Evolutionary conservation across 495 filamentous ascomycete species (phyloP).

Genomic region (Hypoxylon rickii): DNA sequence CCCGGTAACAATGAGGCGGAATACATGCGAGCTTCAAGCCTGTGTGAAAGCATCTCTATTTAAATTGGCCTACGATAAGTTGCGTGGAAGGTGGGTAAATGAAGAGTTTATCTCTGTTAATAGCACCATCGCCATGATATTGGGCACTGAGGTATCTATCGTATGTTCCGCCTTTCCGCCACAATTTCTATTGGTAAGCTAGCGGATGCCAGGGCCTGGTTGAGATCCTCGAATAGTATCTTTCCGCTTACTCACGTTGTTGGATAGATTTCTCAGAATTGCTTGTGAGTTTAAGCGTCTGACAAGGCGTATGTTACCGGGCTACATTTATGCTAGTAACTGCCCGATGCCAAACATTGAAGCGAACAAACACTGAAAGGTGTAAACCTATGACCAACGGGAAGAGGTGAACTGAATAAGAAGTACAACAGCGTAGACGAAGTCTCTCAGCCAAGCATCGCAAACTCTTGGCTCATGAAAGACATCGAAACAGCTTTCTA

Average conservation of each 20-base stretch:
- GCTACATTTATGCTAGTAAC: conserved; percentile 12
- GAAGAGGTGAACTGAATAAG: too few species aligned
- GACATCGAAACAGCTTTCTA: background rate
- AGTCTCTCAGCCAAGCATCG: too few species aligned
- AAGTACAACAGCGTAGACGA: too few species aligned
- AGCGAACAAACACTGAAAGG: conserved; percentile 24
- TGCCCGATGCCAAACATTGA: background rate
- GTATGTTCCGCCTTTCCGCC: conserved; percentile 23
- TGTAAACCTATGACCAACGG: too few species aligned
- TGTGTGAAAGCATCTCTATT: too few species aligned
- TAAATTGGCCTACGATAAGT: too few species aligned
- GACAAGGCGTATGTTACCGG: conserved; percentile 20
- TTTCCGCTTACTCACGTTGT: conserved; percentile 28
- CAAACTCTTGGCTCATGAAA: background rate
- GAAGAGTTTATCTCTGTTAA: too few species aligned
- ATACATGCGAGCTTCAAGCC: too few species aligned
- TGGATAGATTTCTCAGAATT: conserved; percentile 10
- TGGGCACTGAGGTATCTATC: background rate
- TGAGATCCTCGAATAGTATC: conserved; percentile 28
- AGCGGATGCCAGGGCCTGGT: background rate
- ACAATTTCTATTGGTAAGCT: conserved; percentile 3
- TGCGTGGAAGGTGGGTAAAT: too few species aligned
- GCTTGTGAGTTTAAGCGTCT: conserved; percentile 1
- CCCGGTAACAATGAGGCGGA: too few species aligned
- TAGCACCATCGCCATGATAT: background rate